Conservation (phyloP, 2,329 filamentous ascomycete species). For the Ilyonectria robusta region DNA sequence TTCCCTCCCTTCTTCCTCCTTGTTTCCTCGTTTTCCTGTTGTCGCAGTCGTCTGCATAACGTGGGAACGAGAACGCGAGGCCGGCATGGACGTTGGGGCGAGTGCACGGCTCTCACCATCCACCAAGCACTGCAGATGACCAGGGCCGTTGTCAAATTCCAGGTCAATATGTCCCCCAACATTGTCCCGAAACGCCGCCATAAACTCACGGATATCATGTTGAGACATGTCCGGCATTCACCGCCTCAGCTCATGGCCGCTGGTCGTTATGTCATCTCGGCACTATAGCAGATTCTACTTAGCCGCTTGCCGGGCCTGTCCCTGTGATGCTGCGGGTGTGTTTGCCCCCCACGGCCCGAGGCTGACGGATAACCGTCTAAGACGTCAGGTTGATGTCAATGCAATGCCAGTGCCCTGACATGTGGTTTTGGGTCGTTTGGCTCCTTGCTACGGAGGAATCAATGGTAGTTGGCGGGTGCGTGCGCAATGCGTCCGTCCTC, state of each 20-base stretch:
- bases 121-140: constrained; percentile 4
- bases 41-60: neutral
- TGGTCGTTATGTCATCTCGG: constrained; percentile 32
- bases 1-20: constrained; percentile 1
- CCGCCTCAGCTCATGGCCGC: constrained; percentile 33
- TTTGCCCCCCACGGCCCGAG: constrained; percentile 7
- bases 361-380: constrained; percentile 17
- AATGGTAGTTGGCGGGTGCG: constrained; percentile 9
- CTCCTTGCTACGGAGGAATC: neutral
- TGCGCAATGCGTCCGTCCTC: constrained; percentile 21
- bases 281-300: constrained; percentile 25
- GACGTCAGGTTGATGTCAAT: constrained; percentile 18
- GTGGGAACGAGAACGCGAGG: constrained; percentile 6
- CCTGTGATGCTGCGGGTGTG: constrained; percentile 10
- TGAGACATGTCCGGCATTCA: constrained; percentile 36
- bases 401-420: constrained; percentile 10
- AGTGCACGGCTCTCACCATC: constrained; percentile 6
- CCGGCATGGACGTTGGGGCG: constrained; percentile 14
- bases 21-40: constrained; percentile 8
- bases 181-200: constrained; percentile 16
- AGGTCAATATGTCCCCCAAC: constrained; percentile 12
- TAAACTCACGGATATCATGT: constrained; percentile 29
- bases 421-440: constrained; percentile 10
- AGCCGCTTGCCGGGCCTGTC: constrained; percentile 11
- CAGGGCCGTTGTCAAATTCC: neutral